Base-by-base conservation (phyloP, 257 asterid species). In the Ilex asprella region DNA sequence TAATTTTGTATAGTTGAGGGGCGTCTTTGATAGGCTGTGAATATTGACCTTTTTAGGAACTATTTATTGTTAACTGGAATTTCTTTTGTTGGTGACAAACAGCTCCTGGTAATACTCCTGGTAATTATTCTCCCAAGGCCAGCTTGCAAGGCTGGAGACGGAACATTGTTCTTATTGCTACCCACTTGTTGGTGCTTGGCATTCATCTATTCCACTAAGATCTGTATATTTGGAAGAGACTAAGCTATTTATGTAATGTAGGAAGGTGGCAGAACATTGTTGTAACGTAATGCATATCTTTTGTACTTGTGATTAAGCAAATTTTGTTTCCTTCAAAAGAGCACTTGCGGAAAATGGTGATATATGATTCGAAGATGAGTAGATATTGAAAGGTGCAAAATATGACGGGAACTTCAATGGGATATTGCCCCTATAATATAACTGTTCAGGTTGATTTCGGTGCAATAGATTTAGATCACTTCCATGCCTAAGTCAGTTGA, bases 161-260 rank as follows among this genome's bases (percentile, higher is more conserved):
- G 91, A 84, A 32, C 63, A 60, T 67, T 44, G 7, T 77, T 11
- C 60, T 52, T 21, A 64, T 75, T n/a, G 58, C 67, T 27, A 11
- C 73, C 64, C 76, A 79, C 58, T 44, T 76, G 14, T 14, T 70
- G 63, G 27, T 79, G 68, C 73, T 80, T 60, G 65, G 72, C 56
- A 32, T 73, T 62, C 12, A 58, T n/a, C 55, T 67, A 61, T 43
- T 70, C 63, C 27, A 62, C 63, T 73, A 75, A 75, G 67, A 50
- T 6, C 12, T 41, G 12, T 11, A 11, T 11, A 10, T 2, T 46
- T 46, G 11, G 3, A 14, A 14, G 52, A 46, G 15, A 35, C 41
- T 35, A 21, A 35, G 5, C 41, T 35, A 35, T 35, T 35, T 35
- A 3, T 4, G 41, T 35, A 35, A 8, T 35, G 41, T 39, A 44